phyloP scores from a whole-genome alignment of 768 basidiomycete species.

The Auricularia auricula-judae region DNA sequence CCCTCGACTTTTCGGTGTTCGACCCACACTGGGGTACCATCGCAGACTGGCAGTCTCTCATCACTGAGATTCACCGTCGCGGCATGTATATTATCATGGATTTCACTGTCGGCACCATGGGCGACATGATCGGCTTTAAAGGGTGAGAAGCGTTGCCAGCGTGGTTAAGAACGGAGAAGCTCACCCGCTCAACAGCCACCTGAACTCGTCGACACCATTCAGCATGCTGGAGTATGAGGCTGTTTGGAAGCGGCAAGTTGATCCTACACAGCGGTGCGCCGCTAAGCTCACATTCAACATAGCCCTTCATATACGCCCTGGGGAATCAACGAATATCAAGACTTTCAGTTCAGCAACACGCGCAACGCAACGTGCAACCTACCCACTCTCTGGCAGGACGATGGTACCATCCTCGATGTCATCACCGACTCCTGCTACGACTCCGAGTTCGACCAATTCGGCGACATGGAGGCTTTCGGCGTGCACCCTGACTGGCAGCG shows the following conservation, averaged over 20 bases:
- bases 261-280: neutral
- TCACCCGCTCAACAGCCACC: conserved; percentile 34
- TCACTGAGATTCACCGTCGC: conserved; percentile 65
- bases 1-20: conserved; percentile 78
- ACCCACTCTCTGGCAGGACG: conserved; percentile 73
- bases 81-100: conserved; percentile 91
- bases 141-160: conserved; percentile 40
- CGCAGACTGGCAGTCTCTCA: conserved; percentile 62
- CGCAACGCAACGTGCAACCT: conserved; percentile 66
- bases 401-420: conserved; percentile 48
- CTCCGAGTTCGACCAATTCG: conserved; percentile 91
- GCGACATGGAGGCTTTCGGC: conserved; percentile 96
- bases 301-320: conserved; percentile 65
- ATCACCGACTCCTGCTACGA: conserved; percentile 51
- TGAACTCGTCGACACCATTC: conserved; percentile 79
- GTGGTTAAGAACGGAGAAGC: conserved; percentile 4
- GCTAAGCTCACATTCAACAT: neutral
- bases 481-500: conserved; percentile 91
- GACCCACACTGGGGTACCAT: conserved; percentile 91
- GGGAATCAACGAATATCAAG: conserved; percentile 76
- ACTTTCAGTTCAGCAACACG: conserved; percentile 62
- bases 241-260: conserved; percentile 45
- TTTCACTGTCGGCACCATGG: conserved; percentile 90
- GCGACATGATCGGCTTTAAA: conserved; percentile 74
- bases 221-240: conserved; percentile 58